These are phyloP conservation scores for Nicotiana rustica DNA, from an alignment of 305 asterid species.

Conservation along the genomic window DNA sequence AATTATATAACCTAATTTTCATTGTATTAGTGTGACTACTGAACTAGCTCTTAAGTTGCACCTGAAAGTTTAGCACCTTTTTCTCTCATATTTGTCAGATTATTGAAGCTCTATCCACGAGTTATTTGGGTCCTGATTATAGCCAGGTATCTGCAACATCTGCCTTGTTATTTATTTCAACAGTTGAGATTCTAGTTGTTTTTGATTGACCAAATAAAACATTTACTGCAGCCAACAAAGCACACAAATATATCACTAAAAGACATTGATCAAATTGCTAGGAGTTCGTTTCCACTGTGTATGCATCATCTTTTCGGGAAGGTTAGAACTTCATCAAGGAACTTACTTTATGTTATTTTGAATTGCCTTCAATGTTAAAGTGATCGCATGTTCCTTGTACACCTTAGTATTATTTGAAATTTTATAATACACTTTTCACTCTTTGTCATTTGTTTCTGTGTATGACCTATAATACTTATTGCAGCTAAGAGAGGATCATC, in stretches of 20 bases:
- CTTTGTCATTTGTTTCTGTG: background rate
- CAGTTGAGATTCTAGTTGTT: constrained; percentile 27
- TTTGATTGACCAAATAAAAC: constrained; percentile 45
- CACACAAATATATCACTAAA: constrained; percentile 68
- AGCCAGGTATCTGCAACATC: constrained; percentile 69
- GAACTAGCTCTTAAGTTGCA: background rate
- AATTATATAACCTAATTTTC: background rate
- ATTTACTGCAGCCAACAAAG: constrained; percentile 71
- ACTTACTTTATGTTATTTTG: background rate
- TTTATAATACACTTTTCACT: background rate
- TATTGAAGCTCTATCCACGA: constrained; percentile 86
- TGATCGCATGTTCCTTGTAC: background rate
- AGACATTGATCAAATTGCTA: constrained; percentile 91
- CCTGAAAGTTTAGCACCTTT: constrained; percentile 44
- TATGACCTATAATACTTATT: constrained; percentile 16
- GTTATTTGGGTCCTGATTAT: constrained; percentile 93
- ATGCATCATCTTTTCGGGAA: constrained; percentile 92
- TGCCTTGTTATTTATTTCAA: constrained; percentile 29
- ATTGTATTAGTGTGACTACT: no score
- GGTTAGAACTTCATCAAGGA: constrained; percentile 51
- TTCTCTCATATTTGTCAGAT: constrained; percentile 54
- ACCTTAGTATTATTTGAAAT: background rate
- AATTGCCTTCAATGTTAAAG: background rate
- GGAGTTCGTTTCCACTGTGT: constrained; percentile 92
- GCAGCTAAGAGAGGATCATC: constrained; percentile 99